Conservation (phyloP, 2,329 filamentous ascomycete species). For the Pseudogymnoascus sp. region DNA sequence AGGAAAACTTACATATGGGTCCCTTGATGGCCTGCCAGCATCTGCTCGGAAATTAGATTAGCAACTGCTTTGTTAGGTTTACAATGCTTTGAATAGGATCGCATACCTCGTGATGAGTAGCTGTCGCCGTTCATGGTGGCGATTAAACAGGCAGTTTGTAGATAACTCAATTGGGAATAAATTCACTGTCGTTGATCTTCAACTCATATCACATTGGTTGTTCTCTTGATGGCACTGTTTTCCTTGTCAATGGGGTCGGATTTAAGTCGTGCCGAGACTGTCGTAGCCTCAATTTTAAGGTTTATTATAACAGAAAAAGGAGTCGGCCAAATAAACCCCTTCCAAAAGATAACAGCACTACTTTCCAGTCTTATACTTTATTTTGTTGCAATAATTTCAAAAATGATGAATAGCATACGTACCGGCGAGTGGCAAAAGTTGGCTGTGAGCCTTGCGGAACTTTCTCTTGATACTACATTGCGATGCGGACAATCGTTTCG, state of each 20-base stretch:
- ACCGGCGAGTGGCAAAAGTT: constrained; percentile 82
- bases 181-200: constrained; percentile 4
- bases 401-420: constrained; percentile 32
- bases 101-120: constrained; percentile 68
- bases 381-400: neutral
- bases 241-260: constrained; percentile 10
- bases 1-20: constrained; percentile 43
- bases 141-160: constrained; percentile 10
- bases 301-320: neutral
- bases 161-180: neutral
- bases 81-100: constrained; percentile 26
- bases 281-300: neutral
- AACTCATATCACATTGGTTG: constrained; percentile 5
- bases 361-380: neutral
- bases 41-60: constrained; percentile 41
- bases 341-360: neutral
- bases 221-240: constrained; percentile 9
- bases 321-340: neutral
- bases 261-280: neutral
- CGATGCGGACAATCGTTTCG: constrained; percentile 95
- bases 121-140: constrained; percentile 75
- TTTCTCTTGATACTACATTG: constrained; percentile 90
- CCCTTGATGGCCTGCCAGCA: constrained; percentile 44
- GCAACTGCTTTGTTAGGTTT: constrained; percentile 24
- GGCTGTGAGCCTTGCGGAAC: constrained; percentile 72